phyloP scores from a whole-genome alignment of 2,329 filamentous ascomycete genomes.

The Scedosporium aurantiacum region DNA sequence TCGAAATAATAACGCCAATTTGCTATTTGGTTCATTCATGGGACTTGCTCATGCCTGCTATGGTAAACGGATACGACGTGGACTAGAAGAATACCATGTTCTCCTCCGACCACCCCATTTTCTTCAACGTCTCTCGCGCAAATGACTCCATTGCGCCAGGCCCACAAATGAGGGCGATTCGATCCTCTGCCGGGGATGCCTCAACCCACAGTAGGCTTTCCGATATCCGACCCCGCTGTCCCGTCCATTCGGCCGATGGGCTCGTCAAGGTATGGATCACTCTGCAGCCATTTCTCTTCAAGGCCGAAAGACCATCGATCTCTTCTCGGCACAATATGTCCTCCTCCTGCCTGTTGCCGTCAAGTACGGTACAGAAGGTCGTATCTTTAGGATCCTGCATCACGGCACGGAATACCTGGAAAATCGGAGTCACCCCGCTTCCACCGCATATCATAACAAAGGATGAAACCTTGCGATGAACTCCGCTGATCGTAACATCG shows the following conservation, averaged over 20 bases:
- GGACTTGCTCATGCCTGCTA: no score
- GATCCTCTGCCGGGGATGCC: not conserved
- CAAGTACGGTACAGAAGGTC: slow-evolving; percentile 41
- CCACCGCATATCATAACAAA: slow-evolving; percentile 85
- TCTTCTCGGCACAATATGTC: slow-evolving; percentile 75
- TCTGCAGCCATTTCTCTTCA: not conserved
- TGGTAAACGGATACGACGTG: not conserved
- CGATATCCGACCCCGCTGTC: not conserved
- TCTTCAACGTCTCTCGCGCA: not conserved
- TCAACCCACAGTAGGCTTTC: not conserved
- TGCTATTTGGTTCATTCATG: no score
- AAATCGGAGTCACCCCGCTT: slow-evolving; percentile 87
- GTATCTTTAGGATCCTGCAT: slow-evolving; percentile 4
- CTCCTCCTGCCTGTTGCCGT: slow-evolving; percentile 65
- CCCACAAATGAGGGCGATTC: not conserved
- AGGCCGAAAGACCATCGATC: slow-evolving; percentile 39
- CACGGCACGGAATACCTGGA: slow-evolving; percentile 42
- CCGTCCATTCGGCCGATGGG: not conserved
- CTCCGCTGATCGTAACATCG: slow-evolving; percentile 47
- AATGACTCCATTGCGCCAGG: not conserved
- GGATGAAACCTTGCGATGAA: slow-evolving; percentile 43
- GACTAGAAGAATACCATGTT: not conserved
- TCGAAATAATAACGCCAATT: no score
- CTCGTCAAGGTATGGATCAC: not conserved
- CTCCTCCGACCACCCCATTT: not conserved